These are phyloP conservation scores for Clitoria ternatea DNA, from an alignment of 306 rosid genomes.

Conservation along the genomic window DNA sequence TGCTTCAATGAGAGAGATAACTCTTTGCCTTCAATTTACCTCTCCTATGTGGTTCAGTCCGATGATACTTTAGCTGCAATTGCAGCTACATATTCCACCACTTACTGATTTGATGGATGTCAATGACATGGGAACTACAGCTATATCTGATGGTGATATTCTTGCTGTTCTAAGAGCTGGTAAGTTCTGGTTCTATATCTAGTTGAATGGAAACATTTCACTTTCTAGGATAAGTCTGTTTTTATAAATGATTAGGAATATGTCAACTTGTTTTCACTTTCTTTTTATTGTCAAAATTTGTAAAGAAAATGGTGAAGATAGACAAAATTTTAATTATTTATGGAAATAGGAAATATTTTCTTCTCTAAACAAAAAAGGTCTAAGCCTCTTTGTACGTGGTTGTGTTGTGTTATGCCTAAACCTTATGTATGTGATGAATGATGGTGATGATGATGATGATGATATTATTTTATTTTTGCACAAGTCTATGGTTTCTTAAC, in stretches of 20 bases:
- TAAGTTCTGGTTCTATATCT: slow-evolving; percentile 4
- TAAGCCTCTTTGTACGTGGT: not conserved
- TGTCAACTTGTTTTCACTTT: not conserved
- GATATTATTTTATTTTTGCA: not conserved
- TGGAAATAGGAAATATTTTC: not conserved
- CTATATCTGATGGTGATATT: slow-evolving; percentile 57
- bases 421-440: not conserved
- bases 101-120: slow-evolving; percentile 82
- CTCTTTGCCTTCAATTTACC: slow-evolving; percentile 61
- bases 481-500: not conserved
- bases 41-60: slow-evolving; percentile 65
- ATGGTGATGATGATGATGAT: too few species aligned
- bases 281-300: not conserved
- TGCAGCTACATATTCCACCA: slow-evolving; percentile 55
- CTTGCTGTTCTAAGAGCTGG: slow-evolving; percentile 70
- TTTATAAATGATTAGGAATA: not conserved
- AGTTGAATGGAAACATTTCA: not conserved
- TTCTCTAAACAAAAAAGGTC: not conserved
- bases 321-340: not conserved
- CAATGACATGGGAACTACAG: slow-evolving; percentile 67
- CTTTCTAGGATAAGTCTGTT: not conserved
- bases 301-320: not conserved
- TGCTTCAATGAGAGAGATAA: slow-evolving; percentile 79
- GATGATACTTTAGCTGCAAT: slow-evolving; percentile 54
- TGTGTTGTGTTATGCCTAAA: not conserved